Base-by-base conservation (phyloP, 1,139 yeast genomes). In the Geotrichum reessii region DNA sequence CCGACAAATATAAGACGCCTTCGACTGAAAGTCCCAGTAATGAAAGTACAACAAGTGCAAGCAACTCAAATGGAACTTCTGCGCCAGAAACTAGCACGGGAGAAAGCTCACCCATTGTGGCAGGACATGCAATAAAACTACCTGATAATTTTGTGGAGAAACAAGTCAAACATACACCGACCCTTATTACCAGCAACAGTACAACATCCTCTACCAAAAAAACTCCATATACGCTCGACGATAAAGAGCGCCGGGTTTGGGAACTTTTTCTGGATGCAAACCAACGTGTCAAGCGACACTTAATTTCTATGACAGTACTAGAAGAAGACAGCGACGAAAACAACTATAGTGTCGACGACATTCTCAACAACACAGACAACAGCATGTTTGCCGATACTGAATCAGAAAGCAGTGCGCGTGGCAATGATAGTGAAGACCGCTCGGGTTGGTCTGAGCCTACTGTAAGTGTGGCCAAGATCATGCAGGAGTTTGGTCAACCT, bases 231-330 rank as follows among this genome's bases (percentile, higher is more conserved):
- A 24, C 24, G 22, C 40, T 54, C 11, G 53, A 47, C n/a, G 56
- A 54, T n/a, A 50, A 54, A 24, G 56, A 54, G n/a, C 56, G 56
- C 4, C 40, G 56, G n/a, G 52, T 54, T 4, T 54, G 56, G 56
- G 56, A 49, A 31, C 52, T 54, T 14, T 54, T 54, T 25, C 24
- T 54, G 21, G 24, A 25, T 1, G 56, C 56, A 6, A 49, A 54
- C 27, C 28, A 40, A 5, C 49, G 50, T 14, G 56, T 49, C 7
- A 52, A 42, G 19, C 51, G 47, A 17, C 21, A 37, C 19, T 19
- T 37, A n/a, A 37, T 37, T 37, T n/a, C 44, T 8, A 37, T 37
- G 4, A 37, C 21, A 3, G n/a, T 37, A 22, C 33, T 44, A 5
- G 33, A 46, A 4, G 7, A 22, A 2, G 19, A 14, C 8, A 27